Evolutionary conservation across 805 yeast genomes (phyloP).

Genomic region (Saturnispora hagleri): DNA sequence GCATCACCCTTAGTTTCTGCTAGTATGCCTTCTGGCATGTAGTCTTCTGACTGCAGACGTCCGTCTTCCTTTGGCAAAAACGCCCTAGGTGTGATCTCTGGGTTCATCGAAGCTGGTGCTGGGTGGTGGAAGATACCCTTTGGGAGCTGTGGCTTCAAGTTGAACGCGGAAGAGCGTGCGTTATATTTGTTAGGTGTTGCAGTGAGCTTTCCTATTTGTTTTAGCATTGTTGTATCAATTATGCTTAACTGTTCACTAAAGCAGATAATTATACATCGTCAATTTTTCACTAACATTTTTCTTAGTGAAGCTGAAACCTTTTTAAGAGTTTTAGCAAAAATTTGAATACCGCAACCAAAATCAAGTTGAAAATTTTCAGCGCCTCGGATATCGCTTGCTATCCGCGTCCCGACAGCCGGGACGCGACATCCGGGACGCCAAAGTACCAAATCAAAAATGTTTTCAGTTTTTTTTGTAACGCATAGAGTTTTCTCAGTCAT

Average conservation of each 20-base stretch:
- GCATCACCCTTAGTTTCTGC: background rate
- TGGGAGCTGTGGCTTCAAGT: constrained; percentile 27
- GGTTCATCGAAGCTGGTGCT: constrained; percentile 27
- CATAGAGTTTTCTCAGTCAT: background rate
- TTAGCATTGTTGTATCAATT: background rate
- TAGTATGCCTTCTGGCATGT: constrained; percentile 21
- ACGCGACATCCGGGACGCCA: background rate
- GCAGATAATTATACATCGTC: background rate
- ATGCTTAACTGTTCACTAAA: background rate
- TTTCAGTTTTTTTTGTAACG: background rate
- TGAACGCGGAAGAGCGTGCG: constrained; percentile 29
- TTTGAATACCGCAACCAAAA: no score
- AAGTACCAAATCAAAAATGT: background rate
- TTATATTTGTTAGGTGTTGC: constrained; percentile 30
- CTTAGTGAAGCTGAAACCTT: no score
- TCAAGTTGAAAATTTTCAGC: no score
- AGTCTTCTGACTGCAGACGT: constrained; percentile 21
- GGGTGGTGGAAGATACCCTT: constrained; percentile 29
- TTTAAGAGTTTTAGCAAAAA: no score
- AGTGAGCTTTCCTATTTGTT: constrained; percentile 17
- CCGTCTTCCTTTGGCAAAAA: constrained; percentile 27
- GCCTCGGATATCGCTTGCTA: background rate
- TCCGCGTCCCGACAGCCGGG: background rate
- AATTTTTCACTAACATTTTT: background rate
- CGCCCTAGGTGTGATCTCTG: constrained; percentile 28